Evolutionary conservation across 305 asterid genomes (phyloP), one percentile per base, ranked within the genome.

Genomic region (Fraxinus latifolia): DNA sequence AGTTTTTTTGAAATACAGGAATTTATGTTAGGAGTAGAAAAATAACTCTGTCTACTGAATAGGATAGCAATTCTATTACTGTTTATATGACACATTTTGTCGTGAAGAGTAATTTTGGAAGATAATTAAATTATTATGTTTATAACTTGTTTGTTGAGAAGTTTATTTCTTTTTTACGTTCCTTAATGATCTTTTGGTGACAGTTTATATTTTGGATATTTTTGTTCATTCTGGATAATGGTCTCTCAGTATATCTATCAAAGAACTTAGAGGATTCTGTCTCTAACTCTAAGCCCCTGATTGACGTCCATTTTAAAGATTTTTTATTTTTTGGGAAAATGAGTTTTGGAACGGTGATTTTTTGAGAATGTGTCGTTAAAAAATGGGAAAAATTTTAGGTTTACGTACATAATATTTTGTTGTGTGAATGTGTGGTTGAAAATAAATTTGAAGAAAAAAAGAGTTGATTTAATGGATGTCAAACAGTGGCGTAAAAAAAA

Each of bases 1-100:
- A 80, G 84, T 83, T 82, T 77, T 44, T 44, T 87, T 85, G 85
- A 76, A 84, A 87, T 86, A 82, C 83, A 88, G 83, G 83, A 71
- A 83, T 82, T 83, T 21, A 83, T 83, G 76, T 62, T 84, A 84
- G 92, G 79, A 53, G 77, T 86, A 83, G 88, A 39, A 80, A 34
- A 83, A 76, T 81, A 79, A 65, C 47, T 74, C 73, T 25, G 53
- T 85, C 87, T 83, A 78, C 85, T 33, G 31, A 32, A 50, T 82
- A 83, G 82, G 76, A 50, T 80, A 75, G 55, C 62, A 74, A 82
- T 65, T 79, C 78, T 84, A 74, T 78, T 67, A 36, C 80, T 86
- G 84, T 87, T 85, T 50, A 85, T 85, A 84, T 71, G 72, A 84
- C 83, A 81, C 82, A 82, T 81, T 68, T 77, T 79, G 84, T 78